Percentiles rank a stretch among this genome's conserved stretches.
Conservation (phyloP, 306 rosid genomes). For the Medicago ruthenica region DNA sequence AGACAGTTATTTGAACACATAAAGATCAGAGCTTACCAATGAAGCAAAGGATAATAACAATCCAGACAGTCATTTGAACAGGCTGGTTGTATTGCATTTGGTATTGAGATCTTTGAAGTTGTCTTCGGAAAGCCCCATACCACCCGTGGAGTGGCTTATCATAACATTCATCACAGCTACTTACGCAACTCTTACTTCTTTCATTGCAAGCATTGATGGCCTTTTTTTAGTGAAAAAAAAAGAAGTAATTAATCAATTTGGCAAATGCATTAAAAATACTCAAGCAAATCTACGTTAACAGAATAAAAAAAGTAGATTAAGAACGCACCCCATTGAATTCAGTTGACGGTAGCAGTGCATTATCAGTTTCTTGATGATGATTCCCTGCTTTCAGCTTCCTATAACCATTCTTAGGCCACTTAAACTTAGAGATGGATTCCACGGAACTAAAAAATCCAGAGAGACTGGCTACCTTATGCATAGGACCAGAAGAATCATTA, state of each 20-base stretch:
- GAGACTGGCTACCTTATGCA: slow-evolving; percentile 88
- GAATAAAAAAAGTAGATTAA: slow-evolving; percentile 26
- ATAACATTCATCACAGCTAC: slow-evolving; percentile 68
- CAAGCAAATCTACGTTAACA: neutral
- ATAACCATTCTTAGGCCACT: slow-evolving; percentile 82
- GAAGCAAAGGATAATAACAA: slow-evolving; percentile 68
- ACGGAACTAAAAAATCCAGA: slow-evolving; percentile 75
- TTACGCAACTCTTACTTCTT: slow-evolving; percentile 71
- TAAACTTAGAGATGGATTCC: slow-evolving; percentile 70
- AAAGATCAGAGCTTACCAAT: slow-evolving; percentile 66
- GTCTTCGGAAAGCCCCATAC: slow-evolving; percentile 88
- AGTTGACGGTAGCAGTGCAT: slow-evolving; percentile 53
- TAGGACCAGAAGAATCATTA: slow-evolving; percentile 47
- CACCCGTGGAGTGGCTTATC: slow-evolving; percentile 88
- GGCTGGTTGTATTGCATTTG: slow-evolving; percentile 84
- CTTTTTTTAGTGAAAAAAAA: slow-evolving; percentile 40
- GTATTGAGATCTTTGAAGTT: slow-evolving; percentile 90
- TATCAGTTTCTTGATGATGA: slow-evolving; percentile 56
- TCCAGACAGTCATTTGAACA: slow-evolving; percentile 64
- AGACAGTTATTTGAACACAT: neutral
- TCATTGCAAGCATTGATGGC: slow-evolving; percentile 58
- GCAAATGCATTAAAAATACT: slow-evolving; percentile 1
- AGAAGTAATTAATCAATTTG: slow-evolving; percentile 22
- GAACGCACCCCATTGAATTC: slow-evolving; percentile 67
- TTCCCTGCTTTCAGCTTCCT: slow-evolving; percentile 74